These are phyloP conservation scores for Lantana camara DNA, from an alignment of 257 asterid genomes.

Conservation along the genomic window DNA sequence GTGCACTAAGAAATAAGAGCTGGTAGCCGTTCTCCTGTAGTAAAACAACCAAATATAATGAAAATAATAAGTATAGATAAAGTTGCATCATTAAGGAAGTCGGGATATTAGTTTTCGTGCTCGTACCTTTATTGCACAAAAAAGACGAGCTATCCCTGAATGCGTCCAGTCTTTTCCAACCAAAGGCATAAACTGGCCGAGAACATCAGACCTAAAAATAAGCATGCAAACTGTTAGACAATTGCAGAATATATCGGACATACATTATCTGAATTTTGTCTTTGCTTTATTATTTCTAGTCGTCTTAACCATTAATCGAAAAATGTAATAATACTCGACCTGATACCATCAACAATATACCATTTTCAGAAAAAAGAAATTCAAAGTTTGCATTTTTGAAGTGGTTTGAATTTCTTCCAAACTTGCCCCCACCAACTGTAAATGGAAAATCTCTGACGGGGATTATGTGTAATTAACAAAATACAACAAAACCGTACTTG, in stretches of 20 bases:
- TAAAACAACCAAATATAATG: constrained; percentile 19
- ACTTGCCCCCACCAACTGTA: too few species aligned
- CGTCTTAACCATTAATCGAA: not conserved
- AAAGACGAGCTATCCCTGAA: constrained; percentile 95
- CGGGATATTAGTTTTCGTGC: constrained; percentile 4
- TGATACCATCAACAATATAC: constrained; percentile 15
- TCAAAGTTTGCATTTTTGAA: constrained; percentile 1
- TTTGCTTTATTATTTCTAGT: constrained; percentile 14
- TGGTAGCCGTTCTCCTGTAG: constrained; percentile 96
- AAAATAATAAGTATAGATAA: not conserved
- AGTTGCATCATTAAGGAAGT: not conserved
- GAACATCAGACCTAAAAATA: constrained; percentile 93
- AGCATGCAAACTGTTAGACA: constrained; percentile 26
- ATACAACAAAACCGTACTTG: constrained; percentile 54
- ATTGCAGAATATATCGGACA: not conserved
- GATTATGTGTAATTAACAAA: not conserved
- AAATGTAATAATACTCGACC: not conserved
- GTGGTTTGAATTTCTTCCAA: too few species aligned
- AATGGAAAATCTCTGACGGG: too few species aligned
- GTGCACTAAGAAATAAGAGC: constrained; percentile 94
- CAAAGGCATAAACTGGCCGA: constrained; percentile 98
- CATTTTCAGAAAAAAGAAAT: constrained; percentile 6
- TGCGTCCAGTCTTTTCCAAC: constrained; percentile 99
- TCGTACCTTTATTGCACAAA: constrained; percentile 92
- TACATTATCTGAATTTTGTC: not conserved